Conservation (phyloP, 2,329 filamentous ascomycete genomes). For the Ceratocystis cacaofunesta region DNA sequence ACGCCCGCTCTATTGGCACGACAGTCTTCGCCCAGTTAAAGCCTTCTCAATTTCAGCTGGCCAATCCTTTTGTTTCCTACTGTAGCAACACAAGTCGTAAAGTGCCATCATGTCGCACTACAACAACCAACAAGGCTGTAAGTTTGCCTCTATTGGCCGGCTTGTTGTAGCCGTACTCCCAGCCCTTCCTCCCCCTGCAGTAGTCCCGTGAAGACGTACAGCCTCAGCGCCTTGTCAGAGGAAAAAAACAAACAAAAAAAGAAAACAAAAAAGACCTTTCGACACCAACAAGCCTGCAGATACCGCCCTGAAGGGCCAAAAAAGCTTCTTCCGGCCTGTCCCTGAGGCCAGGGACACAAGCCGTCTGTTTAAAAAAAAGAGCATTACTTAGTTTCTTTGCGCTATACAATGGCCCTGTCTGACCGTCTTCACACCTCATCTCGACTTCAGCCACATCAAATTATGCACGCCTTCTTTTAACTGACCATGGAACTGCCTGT, state of each 20-base stretch:
- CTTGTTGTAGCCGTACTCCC: background rate
- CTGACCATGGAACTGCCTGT: conserved; percentile 6
- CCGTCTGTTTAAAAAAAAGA: background rate
- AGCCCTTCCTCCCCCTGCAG: background rate
- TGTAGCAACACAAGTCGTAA: background rate
- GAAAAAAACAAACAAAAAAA: background rate
- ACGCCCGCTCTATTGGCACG: background rate
- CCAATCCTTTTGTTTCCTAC: background rate
- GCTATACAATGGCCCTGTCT: background rate
- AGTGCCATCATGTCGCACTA: conserved; percentile 14
- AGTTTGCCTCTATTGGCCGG: conserved; percentile 3
- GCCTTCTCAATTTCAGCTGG: background rate
- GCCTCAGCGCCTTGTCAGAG: background rate
- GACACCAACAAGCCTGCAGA: background rate
- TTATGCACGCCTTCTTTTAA: background rate
- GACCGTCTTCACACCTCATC: too few relatives aligned
- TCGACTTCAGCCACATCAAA: too few relatives aligned
- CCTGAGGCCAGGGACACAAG: conserved; percentile 5
- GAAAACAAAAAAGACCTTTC: background rate
- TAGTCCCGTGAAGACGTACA: background rate
- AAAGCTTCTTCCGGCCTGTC: background rate
- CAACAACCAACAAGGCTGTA: conserved; percentile 15
- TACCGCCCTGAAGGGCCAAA: background rate
- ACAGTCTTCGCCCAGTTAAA: background rate
- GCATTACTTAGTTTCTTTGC: background rate